A percentile compares a stretch with the other conserved stretches of the same genome.
Conservation (phyloP, 441 rosid genomes). For the Populus hybrid region DNA sequence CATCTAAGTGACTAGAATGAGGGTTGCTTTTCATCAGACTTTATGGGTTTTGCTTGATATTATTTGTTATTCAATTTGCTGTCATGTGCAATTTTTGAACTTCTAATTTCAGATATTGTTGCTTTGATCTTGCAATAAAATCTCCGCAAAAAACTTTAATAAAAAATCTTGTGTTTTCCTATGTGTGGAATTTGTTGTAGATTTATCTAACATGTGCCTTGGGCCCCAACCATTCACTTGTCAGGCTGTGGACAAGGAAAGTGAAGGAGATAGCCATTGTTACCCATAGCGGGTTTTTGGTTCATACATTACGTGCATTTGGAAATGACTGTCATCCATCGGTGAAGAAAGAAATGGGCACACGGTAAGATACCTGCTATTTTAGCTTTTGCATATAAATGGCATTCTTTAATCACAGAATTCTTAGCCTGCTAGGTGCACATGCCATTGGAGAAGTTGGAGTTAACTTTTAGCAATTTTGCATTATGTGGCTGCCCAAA, state of each 20-base stretch:
- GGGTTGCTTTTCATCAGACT: not conserved
- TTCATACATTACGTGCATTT: slow-evolving; percentile 62
- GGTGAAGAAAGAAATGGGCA: slow-evolving; percentile 69
- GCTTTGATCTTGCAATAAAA: not conserved
- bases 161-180: not conserved
- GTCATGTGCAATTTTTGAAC: not conserved
- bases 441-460: not conserved
- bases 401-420: not conserved
- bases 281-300: slow-evolving; percentile 92
- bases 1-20: not conserved
- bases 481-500: not conserved
- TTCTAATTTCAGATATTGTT: too few species aligned
- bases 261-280: slow-evolving; percentile 98
- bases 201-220: not conserved
- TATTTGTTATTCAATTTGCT: not conserved
- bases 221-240: slow-evolving; percentile 17
- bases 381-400: slow-evolving; percentile 8
- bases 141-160: not conserved
- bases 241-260: slow-evolving; percentile 95
- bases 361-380: slow-evolving; percentile 47
- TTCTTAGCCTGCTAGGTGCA: not conserved
- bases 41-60: not conserved
- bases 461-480: not conserved
- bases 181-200: not conserved
- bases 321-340: slow-evolving; percentile 79